Conservation (phyloP, 2,329 filamentous ascomycete genomes). For the Hymenoscyphus infarciens region DNA sequence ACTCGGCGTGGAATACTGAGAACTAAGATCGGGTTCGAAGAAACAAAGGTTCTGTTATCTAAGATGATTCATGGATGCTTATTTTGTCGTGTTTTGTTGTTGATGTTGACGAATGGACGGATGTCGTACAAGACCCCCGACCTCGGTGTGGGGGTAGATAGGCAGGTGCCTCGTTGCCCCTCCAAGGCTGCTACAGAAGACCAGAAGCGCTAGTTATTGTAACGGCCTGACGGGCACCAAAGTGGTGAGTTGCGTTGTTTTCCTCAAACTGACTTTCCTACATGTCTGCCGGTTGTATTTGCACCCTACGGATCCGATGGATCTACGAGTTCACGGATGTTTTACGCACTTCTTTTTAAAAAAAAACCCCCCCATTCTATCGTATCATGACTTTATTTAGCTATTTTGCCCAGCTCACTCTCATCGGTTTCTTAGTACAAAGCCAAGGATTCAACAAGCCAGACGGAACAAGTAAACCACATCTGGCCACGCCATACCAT, state of each 20-base stretch:
- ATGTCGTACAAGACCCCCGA: too few species aligned
- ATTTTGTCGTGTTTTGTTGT: too few species aligned
- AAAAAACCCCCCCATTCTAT: background rate
- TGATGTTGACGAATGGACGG: too few species aligned
- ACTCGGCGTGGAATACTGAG: too few species aligned
- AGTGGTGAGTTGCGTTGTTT: too few species aligned
- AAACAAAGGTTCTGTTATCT: too few species aligned
- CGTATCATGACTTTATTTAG: conserved; percentile 14
- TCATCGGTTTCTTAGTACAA: background rate
- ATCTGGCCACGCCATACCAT: background rate
- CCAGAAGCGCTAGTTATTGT: background rate
- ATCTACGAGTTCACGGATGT: background rate
- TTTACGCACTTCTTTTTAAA: background rate
- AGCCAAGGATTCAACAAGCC: background rate
- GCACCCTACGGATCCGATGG: too few species aligned
- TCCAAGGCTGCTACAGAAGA: background rate
- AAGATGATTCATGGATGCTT: too few species aligned
- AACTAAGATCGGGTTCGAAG: background rate
- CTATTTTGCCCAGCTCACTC: conserved; percentile 7
- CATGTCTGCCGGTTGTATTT: too few species aligned
- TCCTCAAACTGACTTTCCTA: too few species aligned
- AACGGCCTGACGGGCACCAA: too few species aligned
- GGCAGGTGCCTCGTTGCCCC: background rate
- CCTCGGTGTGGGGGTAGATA: background rate
- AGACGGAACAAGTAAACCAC: background rate